phyloP scores from a whole-genome alignment of 371 early-diverging fungal genomes.

The Mortierella sp. region DNA sequence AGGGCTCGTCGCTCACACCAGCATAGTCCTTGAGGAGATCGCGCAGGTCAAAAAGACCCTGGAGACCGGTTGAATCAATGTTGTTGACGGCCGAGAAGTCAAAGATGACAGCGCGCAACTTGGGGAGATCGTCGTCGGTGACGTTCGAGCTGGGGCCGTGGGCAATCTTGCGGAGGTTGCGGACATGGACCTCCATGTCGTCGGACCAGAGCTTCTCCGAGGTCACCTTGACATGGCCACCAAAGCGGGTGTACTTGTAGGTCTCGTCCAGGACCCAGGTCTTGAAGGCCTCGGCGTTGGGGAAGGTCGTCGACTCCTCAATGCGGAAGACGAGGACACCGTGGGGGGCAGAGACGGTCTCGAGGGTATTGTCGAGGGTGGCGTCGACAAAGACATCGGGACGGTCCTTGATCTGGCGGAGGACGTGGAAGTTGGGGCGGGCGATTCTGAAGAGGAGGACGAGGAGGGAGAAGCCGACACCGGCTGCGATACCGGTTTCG shows the following conservation, averaged over 20 bases:
- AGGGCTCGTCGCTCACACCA: constrained; percentile 45
- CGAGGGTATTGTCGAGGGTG: constrained; percentile 29
- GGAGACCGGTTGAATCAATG: constrained; percentile 86
- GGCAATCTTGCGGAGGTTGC: constrained; percentile 39
- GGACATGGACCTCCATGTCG: constrained; percentile 44
- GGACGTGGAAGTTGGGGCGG: constrained; percentile 60
- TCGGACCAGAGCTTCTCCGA: constrained; percentile 51
- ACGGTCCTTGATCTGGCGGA: constrained; percentile 50
- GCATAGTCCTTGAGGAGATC: constrained; percentile 66
- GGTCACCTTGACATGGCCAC: constrained; percentile 31
- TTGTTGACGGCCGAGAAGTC: constrained; percentile 84
- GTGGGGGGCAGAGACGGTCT: constrained; percentile 59
- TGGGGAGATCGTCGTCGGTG: constrained; percentile 60
- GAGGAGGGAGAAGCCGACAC: constrained; percentile 64
- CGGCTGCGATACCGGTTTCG: constrained; percentile 67
- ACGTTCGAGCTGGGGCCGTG: constrained; percentile 33
- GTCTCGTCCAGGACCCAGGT: constrained; percentile 62
- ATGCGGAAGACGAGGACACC: constrained; percentile 75
- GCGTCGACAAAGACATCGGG: constrained; percentile 52
- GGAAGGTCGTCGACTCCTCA: constrained; percentile 80
- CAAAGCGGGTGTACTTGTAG: constrained; percentile 55
- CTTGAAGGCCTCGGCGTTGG: constrained; percentile 72
- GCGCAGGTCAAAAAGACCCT: constrained; percentile 75
- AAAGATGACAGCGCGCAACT: constrained; percentile 79
- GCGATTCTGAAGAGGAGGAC: constrained; percentile 70